Base-by-base conservation (phyloP, 306 rosid genomes). In the Lathyrus tuberosus region DNA sequence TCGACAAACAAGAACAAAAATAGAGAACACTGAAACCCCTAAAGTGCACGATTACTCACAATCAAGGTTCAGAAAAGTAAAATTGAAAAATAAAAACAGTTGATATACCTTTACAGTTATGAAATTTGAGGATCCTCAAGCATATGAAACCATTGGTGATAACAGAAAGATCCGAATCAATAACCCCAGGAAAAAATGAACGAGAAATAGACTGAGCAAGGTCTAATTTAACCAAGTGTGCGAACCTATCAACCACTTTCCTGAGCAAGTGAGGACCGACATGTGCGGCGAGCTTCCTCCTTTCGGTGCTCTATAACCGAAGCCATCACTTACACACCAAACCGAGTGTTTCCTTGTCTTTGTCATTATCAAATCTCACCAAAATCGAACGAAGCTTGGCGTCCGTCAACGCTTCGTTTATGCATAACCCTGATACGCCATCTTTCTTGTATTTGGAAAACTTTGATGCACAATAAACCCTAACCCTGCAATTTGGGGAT, bases 111-210 rank as follows among this genome's bases (percentile, higher is more conserved):
- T 83, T 90, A 63, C 98, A 94, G 33, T 90, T 88, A 9, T 83
- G 92, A 70, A 94, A 77, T 77, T 72, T 77, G 63, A 94, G n/a
- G 97, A 88, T 66, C 62, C 56, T 87, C 86, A 94, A 79, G 83
- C 79, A 94, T 17, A 14, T 74, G 73, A 94, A 90, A 1, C 95
- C 90, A 33, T 66, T 73, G 33, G 95, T n/a, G n/a, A n/a, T n/a
- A n/a, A n/a, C n/a, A n/a, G n/a, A n/a, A n/a, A n/a, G n/a, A n/a
- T n/a, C n/a, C n/a, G n/a, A n/a, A n/a, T n/a, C 95, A 5, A 87
- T 84, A 37, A 88, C 90, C 2, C 98, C 98, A 8, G 98, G 98
- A 67, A 76, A 88, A 78, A 94, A 94, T 53, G 98, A 94, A n/a
- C 98, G 84, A 64, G 97, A n/a, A 87, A 59, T 16, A n/a, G 96